A percentile compares a stretch with the other conserved stretches of the same genome.
phyloP scores from a whole-genome alignment of 2,329 filamentous ascomycete genomes.

The Ustulina deusta region DNA sequence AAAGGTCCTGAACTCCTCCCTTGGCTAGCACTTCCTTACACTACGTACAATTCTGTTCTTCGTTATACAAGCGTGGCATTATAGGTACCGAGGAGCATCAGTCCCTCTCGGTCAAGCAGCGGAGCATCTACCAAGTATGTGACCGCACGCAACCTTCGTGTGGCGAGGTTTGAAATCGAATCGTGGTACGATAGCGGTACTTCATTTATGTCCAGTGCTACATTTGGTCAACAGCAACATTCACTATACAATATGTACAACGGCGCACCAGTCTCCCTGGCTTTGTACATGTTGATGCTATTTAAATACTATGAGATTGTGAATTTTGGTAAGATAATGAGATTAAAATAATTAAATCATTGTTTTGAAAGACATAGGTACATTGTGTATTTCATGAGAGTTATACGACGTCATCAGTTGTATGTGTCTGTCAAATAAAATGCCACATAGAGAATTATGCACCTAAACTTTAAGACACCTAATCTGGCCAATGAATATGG shows the following conservation, averaged over 20 bases:
- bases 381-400: conserved; percentile 3
- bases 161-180: not conserved
- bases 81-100: not conserved
- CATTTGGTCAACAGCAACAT: not conserved
- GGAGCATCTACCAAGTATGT: not conserved
- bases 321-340: not conserved
- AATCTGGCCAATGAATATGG: not conserved
- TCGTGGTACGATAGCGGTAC: conserved; percentile 14
- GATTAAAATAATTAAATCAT: not conserved
- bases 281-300: conserved; percentile 5
- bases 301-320: not conserved
- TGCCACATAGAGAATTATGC: conserved; percentile 6
- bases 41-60: not conserved
- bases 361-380: not conserved
- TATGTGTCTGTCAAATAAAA: conserved; percentile 7
- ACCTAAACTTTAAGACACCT: conserved; percentile 1
- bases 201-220: conserved; percentile 22
- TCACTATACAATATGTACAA: not conserved
- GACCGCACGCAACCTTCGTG: conserved; percentile 4
- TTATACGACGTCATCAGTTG: conserved; percentile 19
- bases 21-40: not conserved
- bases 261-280: not conserved
- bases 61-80: not conserved
- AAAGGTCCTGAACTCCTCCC: not conserved
- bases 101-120: not conserved